phyloP scores from a whole-genome alignment of 2,329 filamentous ascomycete genomes.

The Aphanocladium album region DNA sequence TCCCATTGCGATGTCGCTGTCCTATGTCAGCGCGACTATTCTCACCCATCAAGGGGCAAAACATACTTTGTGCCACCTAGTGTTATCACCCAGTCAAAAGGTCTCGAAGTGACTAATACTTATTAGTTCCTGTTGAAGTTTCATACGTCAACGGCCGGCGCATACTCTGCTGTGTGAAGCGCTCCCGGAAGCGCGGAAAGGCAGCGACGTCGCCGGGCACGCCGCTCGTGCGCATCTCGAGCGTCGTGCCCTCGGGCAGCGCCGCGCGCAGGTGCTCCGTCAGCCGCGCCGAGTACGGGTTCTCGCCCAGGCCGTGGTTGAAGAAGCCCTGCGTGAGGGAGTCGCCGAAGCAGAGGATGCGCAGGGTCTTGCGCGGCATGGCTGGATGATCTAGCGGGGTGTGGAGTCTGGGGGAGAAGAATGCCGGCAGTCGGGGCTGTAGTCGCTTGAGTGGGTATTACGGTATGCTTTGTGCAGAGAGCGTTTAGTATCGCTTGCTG shows the following conservation, averaged over 20 bases:
- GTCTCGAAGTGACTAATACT: background rate
- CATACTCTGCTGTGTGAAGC: constrained; percentile 34
- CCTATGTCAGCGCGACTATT: background rate
- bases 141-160: background rate
- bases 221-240: constrained; percentile 46
- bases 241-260: constrained; percentile 34
- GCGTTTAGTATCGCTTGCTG: no score
- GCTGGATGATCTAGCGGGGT: background rate
- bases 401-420: no score
- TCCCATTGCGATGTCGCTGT: constrained; percentile 47
- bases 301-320: constrained; percentile 33
- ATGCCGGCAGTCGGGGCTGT: no score
- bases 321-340: constrained; percentile 57
- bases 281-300: constrained; percentile 52
- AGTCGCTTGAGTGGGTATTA: no score
- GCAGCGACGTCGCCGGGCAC: constrained; percentile 47
- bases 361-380: constrained; percentile 34
- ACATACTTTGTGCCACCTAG: constrained; percentile 59
- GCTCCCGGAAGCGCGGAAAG: constrained; percentile 24
- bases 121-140: no score
- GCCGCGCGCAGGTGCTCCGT: constrained; percentile 40
- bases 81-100: constrained; percentile 57
- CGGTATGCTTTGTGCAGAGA: no score
- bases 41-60: background rate
- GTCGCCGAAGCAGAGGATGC: constrained; percentile 61